These are phyloP conservation scores for Fragosphaeria purpurea DNA, from an alignment of 2,329 filamentous ascomycete genomes.

Conservation along the genomic window DNA sequence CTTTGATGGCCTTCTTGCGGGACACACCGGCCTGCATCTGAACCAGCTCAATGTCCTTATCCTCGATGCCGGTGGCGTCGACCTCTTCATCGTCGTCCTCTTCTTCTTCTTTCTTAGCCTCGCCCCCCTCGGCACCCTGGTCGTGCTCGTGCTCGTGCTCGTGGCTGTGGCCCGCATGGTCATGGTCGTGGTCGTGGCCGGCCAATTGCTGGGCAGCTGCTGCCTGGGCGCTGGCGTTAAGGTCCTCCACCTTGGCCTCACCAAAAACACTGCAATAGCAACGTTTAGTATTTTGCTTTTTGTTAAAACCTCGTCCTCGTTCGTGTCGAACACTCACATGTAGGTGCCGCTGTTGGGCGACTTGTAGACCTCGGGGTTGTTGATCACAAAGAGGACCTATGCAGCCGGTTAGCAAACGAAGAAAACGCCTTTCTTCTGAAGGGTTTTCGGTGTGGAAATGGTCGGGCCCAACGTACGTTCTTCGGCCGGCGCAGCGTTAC, in stretches of 20 bases:
- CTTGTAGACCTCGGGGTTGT: slow-evolving; percentile 99
- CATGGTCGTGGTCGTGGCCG: slow-evolving; percentile 55
- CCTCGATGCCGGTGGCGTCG: slow-evolving; percentile 86
- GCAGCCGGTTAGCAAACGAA: slow-evolving; percentile 39
- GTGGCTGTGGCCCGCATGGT: slow-evolving; percentile 42
- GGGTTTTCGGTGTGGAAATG: too few species aligned
- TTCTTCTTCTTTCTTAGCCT: slow-evolving; percentile 65
- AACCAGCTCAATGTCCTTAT: slow-evolving; percentile 98
- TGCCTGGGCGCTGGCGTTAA: slow-evolving; percentile 96
- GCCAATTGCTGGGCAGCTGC: slow-evolving; percentile 93
- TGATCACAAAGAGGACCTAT: slow-evolving; percentile 98
- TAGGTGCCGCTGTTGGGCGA: slow-evolving; percentile 98
- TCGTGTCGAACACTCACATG: slow-evolving; percentile 59
- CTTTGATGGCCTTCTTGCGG: slow-evolving; percentile 97
- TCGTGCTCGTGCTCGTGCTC: slow-evolving; percentile 32
- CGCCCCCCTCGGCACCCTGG: slow-evolving; percentile 51
- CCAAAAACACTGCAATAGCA: slow-evolving; percentile 98
- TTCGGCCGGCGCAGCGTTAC: slow-evolving; percentile 97
- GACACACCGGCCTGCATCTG: slow-evolving; percentile 97
- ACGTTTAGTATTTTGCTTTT: slow-evolving; percentile 32
- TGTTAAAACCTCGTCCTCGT: background rate
- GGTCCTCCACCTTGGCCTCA: slow-evolving; percentile 99
- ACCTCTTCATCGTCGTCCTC: slow-evolving; percentile 93
- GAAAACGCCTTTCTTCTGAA: too few species aligned
- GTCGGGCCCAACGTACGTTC: slow-evolving; percentile 62